A percentile compares a stretch with the other conserved stretches of the same genome.
Evolutionary conservation across 75 land plant species (phyloP).

Genomic region (Pinus taeda): DNA sequence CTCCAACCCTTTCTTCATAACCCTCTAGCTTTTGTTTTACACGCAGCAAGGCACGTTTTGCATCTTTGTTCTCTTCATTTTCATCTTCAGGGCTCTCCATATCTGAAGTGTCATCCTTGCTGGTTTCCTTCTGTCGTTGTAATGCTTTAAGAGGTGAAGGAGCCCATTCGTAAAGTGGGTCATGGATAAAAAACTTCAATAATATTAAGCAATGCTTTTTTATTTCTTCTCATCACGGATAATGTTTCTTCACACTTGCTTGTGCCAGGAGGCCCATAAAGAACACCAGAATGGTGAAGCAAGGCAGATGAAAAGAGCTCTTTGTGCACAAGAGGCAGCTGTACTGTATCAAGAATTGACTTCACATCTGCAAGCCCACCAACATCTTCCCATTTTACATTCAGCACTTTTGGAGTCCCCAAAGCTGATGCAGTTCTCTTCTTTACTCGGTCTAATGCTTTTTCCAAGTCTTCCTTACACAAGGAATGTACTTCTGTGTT

Average conservation of each 20-base stretch:
- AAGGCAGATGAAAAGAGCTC: no score
- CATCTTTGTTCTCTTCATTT: conserved; percentile 93
- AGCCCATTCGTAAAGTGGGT: conserved; percentile 98
- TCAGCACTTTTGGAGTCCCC: conserved; percentile 25
- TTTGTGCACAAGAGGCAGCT: no score
- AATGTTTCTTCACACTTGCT: conserved; percentile 80
- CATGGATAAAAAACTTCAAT: conserved; percentile 99
- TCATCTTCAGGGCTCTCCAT: conserved; percentile 56
- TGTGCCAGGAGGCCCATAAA: no score
- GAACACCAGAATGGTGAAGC: no score
- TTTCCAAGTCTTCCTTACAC: conserved; percentile 42
- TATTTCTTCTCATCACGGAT: conserved; percentile 91
- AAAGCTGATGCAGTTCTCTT: conserved; percentile 81
- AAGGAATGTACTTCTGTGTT: conserved; percentile 10
- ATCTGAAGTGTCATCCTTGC: conserved; percentile 46
- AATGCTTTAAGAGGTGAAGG: conserved; percentile 96
- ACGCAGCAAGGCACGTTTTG: conserved; percentile 88
- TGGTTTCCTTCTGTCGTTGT: conserved; percentile 81
- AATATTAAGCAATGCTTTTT: conserved; percentile 95
- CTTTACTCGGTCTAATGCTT: conserved; percentile 74
- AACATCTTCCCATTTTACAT: no score
- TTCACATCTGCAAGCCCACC: no score
- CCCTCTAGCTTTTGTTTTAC: conserved; percentile 99
- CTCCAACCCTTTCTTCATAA: conserved; percentile 80
- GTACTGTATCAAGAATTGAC: no score